These are phyloP conservation scores for Hansenula sp. DNA, from an alignment of 1,139 yeast species.

Conservation along the genomic window DNA sequence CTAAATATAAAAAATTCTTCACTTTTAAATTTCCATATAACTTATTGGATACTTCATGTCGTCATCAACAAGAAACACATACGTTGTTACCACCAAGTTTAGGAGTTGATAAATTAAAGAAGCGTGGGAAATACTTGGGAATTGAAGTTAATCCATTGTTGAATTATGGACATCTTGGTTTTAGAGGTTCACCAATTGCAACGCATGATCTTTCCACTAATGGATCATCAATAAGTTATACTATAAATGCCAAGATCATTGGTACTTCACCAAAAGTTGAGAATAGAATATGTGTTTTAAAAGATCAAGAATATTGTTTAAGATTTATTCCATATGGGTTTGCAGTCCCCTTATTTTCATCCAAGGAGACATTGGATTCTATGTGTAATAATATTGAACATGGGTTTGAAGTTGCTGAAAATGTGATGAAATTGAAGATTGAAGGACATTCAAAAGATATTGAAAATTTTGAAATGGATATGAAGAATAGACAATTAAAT, in stretches of 20 bases:
- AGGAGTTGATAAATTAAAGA: slow-evolving; percentile 47
- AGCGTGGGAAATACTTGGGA: slow-evolving; percentile 27
- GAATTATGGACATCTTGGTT: slow-evolving; percentile 37
- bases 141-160: slow-evolving; percentile 26
- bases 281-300: slow-evolving; percentile 8
- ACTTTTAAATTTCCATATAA: slow-evolving; percentile 59
- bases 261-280: slow-evolving; percentile 4
- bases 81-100: slow-evolving; percentile 61
- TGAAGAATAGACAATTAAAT: slow-evolving; percentile 17
- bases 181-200: slow-evolving; percentile 34
- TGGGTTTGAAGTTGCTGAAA: slow-evolving; percentile 14
- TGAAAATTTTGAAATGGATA: slow-evolving; percentile 11
- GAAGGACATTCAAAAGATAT: slow-evolving; percentile 17
- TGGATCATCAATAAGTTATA: slow-evolving; percentile 27
- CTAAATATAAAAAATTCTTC: slow-evolving; percentile 57
- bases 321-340: slow-evolving; percentile 35
- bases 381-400: slow-evolving; percentile 13
- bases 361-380: slow-evolving; percentile 7
- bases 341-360: slow-evolving; percentile 19
- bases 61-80: slow-evolving; percentile 50
- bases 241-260: slow-evolving; percentile 22
- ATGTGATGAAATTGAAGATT: slow-evolving; percentile 11
- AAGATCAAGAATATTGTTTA: slow-evolving; percentile 24
- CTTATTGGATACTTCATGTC: slow-evolving; percentile 54
- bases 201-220: slow-evolving; percentile 31